Base-by-base conservation (phyloP, 495 filamentous ascomycete species). In the Echria macrotheca region DNA sequence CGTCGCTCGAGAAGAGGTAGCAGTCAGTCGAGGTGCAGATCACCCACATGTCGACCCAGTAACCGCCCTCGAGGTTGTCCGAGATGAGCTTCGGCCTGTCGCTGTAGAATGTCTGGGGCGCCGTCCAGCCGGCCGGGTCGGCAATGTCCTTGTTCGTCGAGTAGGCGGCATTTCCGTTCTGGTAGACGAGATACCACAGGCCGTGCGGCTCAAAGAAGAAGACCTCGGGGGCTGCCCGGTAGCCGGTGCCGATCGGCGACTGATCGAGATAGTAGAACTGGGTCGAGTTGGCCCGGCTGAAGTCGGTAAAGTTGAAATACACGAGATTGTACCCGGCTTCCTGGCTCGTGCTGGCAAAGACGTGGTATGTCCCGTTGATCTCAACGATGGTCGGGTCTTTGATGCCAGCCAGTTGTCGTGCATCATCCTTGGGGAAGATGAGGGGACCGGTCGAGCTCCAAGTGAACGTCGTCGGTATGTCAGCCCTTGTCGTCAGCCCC, bases 11-110 rank as follows among this genome's bases (percentile, higher is more conserved):
- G 44, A 61, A 61, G 0, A 61, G 45, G 43, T 58, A 50, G 44
- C 59, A 59, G 22, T 25, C 32, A 6, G 18, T n/a, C 1, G 25
- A 35, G 44, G 58, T 56, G 50, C 59, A 61, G 26, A 61, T 59
- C 15, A 58, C 59, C 59, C 59, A 61, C 59, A 61, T 61, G 47
- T 61, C 59, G 18, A 58, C 59, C 59, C 59, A 61, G 53, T 61
- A 61, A 5, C 50, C 50, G 8, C 24, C 31, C 24, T 45, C 52
- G 32, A 61, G 52, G 41, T 56, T 56, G 9, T 56, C 28, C 0
- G 23, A 9, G 35, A 61, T 52, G 36, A 59, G 58, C n/a, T 26
- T 10, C 0, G 59, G 59, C 44, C 17, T 50, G 11, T 23, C 39
- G n/a, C 41, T 15, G 50, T 59, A 61, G 44, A 61, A 61, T 10